Evolutionary conservation across 495 filamentous ascomycete genomes (phyloP).

Genomic region (Bathelium albidoporum): DNA sequence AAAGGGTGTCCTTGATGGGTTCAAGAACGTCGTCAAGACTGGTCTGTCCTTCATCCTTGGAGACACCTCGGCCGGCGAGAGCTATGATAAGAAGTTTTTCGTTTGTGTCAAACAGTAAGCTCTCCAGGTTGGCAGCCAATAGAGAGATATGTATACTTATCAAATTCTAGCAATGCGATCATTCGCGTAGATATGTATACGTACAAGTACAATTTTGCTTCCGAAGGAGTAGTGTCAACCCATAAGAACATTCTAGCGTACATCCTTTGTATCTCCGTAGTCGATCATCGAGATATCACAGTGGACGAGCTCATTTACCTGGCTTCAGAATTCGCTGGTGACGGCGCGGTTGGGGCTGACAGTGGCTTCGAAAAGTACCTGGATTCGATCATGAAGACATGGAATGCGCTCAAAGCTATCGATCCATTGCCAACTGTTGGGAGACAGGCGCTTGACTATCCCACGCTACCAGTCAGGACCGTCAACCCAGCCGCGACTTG

Average conservation of each 20-base stretch:
- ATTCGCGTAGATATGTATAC: neutral
- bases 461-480: too few relatives aligned
- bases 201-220: neutral
- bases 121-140: too few relatives aligned
- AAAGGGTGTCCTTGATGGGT: neutral
- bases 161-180: neutral
- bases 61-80: neutral
- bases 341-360: neutral
- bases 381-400: too few relatives aligned
- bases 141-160: too few relatives aligned
- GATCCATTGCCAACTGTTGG: too few relatives aligned
- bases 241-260: neutral
- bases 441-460: too few relatives aligned
- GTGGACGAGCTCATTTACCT: neutral
- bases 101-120: neutral
- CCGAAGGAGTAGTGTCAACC: neutral
- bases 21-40: neutral
- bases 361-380: too few relatives aligned
- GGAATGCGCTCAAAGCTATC: too few relatives aligned
- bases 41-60: neutral
- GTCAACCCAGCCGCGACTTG: too few relatives aligned
- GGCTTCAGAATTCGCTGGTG: neutral
- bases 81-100: neutral
- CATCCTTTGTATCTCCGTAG: neutral
- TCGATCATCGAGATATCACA: neutral